Evolutionary conservation across 352 stramenopile species (phyloP).

Genomic region (Blastocystis sp.): DNA sequence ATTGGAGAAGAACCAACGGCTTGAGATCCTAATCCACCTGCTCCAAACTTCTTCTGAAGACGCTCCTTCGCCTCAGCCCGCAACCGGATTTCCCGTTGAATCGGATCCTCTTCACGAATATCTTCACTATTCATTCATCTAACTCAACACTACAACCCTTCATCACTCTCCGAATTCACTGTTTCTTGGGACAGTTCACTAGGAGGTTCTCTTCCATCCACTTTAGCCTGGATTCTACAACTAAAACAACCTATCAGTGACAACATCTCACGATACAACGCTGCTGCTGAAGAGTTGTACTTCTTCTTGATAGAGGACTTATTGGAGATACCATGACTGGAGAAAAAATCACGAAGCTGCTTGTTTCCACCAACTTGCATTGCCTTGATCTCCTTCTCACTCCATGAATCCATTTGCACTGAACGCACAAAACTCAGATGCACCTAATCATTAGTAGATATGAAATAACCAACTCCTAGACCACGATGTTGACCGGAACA

Average conservation of each 20-base stretch:
- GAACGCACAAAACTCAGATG: slow-evolving; percentile 64
- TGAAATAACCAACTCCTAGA: slow-evolving; percentile 7
- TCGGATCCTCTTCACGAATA: background rate
- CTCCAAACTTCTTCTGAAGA: slow-evolving; percentile 37
- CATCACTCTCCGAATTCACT: background rate
- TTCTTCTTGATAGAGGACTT: slow-evolving; percentile 57
- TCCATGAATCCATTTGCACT: slow-evolving; percentile 64
- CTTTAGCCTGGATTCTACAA: background rate
- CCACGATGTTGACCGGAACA: slow-evolving; percentile 61
- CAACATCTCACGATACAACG: slow-evolving; percentile 60
- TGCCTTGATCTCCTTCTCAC: too few species aligned
- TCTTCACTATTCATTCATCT: background rate
- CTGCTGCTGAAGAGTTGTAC: slow-evolving; percentile 63
- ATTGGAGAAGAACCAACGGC: slow-evolving; percentile 41
- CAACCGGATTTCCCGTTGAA: slow-evolving; percentile 16
- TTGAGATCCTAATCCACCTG: background rate
- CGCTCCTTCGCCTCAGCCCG: slow-evolving; percentile 39
- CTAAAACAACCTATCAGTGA: background rate
- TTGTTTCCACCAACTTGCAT: slow-evolving; percentile 63
- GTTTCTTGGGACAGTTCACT: background rate
- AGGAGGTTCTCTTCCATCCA: slow-evolving; percentile 14
- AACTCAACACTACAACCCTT: background rate
- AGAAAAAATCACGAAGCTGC: slow-evolving; percentile 61
- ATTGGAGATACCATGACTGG: slow-evolving; percentile 19
- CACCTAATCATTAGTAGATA: background rate